These are phyloP conservation scores for Nemania sp. DNA, from an alignment of 2,329 filamentous ascomycete genomes.

Conservation along the genomic window DNA sequence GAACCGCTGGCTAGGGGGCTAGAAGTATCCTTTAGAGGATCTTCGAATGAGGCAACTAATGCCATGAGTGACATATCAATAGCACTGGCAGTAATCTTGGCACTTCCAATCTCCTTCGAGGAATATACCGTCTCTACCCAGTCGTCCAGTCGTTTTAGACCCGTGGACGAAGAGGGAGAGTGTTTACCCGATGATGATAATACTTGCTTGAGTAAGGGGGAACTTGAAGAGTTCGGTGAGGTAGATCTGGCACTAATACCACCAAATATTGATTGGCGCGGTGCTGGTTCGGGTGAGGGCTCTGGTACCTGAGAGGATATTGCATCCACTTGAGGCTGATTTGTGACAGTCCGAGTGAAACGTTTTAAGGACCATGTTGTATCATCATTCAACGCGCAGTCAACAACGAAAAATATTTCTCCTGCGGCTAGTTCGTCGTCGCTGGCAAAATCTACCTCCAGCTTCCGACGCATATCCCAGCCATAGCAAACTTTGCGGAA, in stretches of 20 bases:
- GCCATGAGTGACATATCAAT: constrained; percentile 82
- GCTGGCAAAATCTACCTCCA: constrained; percentile 90
- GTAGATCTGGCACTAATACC: constrained; percentile 39
- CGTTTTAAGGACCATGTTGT: constrained; percentile 59
- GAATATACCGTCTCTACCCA: constrained; percentile 74
- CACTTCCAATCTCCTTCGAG: constrained; percentile 69
- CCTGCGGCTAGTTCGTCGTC: constrained; percentile 82
- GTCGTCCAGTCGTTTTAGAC: constrained; percentile 62
- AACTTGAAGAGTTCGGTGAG: constrained; percentile 40
- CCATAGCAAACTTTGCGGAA: constrained; percentile 82
- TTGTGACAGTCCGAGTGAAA: constrained; percentile 54
- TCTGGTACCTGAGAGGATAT: constrained; percentile 22
- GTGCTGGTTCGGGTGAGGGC: constrained; percentile 22
- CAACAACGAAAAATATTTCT: constrained; percentile 80
- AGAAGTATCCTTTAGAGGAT: constrained; percentile 75
- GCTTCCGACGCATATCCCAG: constrained; percentile 90
- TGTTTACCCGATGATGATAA: constrained; percentile 46
- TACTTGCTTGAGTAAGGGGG: constrained; percentile 41
- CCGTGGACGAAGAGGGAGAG: constrained; percentile 39
- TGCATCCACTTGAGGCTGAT: constrained; percentile 25
- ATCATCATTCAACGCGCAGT: constrained; percentile 75
- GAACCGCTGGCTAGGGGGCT: constrained; percentile 60
- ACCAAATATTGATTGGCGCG: constrained; percentile 51
- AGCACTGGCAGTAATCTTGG: constrained; percentile 75
- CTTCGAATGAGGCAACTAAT: constrained; percentile 78